Base-by-base conservation (phyloP, 2,329 filamentous ascomycete genomes). In the Hymenoscyphus linearis region DNA sequence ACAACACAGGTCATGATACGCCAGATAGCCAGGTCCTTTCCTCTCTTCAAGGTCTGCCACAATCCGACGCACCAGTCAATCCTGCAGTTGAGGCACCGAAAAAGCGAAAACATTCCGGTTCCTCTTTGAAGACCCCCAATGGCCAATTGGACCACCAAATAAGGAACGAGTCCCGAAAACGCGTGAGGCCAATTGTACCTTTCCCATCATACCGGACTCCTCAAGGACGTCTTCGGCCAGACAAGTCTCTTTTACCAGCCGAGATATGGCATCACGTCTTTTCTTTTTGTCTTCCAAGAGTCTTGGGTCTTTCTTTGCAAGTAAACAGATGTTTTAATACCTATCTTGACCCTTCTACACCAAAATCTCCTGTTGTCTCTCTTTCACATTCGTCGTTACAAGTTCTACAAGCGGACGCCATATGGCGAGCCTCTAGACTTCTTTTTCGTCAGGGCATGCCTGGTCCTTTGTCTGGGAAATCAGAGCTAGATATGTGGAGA, bases 401-500 rank as follows among this genome's bases (percentile, higher is more conserved):
- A 66, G 62, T 73, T 52, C 69, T 81, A 67, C 82, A 82, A 70
- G 84, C 88, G 68, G 84, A 91, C 70, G 75, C 77, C 55, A 85
- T 93, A 68, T 93, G 90, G 90, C 82, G 82, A 71, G 77, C 80
- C 66, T 88, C 89, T 68, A 84, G 89, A 70, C 85, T 85, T 68
- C 75, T 77, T 22, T 86, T 84, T 72, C 83, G 84, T 76, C 84
- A 84, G 27, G 81, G 82, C 66, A 84, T 92, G 77, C 90, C 90
- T 54, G 80, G 80, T 60, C 90, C 90, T 31, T 78, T 93, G 56
- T 76, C 78, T 58, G 81, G 80, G 61, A 83, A 82, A 71, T 83
- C 83, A 50, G 90, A 95, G 74, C 77, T 90, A 65, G 83, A 87
- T 50, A 93, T 93, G 89, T 91, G 90, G 83, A 83, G 82, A 69